phyloP scores from a whole-genome alignment of 1,284 basidiomycete species.

The Apiotrichum montevideense region DNA sequence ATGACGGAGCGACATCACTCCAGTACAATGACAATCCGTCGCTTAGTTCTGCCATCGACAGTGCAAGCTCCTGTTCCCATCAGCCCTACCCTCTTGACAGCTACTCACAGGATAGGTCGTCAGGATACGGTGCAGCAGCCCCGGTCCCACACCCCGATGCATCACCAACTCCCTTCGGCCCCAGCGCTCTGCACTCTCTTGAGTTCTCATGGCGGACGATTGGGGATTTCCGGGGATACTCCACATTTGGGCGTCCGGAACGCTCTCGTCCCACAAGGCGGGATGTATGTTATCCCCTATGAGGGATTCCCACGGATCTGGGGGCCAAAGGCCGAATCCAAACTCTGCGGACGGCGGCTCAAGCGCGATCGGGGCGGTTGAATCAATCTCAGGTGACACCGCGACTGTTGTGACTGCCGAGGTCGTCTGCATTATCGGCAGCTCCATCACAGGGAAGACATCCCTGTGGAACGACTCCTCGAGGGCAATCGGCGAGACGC shows the following conservation, averaged over 20 bases:
- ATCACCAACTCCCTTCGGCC: not conserved
- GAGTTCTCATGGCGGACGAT: slow-evolving; percentile 9
- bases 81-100: not conserved
- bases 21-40: slow-evolving; percentile 30
- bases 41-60: slow-evolving; percentile 19
- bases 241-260: slow-evolving; percentile 12
- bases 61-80: slow-evolving; percentile 16
- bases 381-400: not conserved
- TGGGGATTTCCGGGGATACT: slow-evolving; percentile 10
- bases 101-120: slow-evolving; percentile 22
- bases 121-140: slow-evolving; percentile 15
- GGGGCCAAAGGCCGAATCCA: slow-evolving; percentile 15
- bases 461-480: slow-evolving; percentile 4
- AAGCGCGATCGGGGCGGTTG: not conserved
- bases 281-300: slow-evolving; percentile 16
- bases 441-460: slow-evolving; percentile 1
- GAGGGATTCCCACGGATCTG: slow-evolving; percentile 20
- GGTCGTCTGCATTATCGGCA: not conserved
- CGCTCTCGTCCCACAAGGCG: slow-evolving; percentile 8
- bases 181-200: slow-evolving; percentile 17
- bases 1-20: slow-evolving; percentile 30
- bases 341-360: slow-evolving; percentile 9
- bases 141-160: slow-evolving; percentile 2
- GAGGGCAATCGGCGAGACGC: not conserved
- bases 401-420: not conserved